Percentiles rank a stretch among this genome's conserved stretches.
Evolutionary conservation across 2,329 filamentous ascomycete species (phyloP).

Genomic region (Monosporascus sp.): DNA sequence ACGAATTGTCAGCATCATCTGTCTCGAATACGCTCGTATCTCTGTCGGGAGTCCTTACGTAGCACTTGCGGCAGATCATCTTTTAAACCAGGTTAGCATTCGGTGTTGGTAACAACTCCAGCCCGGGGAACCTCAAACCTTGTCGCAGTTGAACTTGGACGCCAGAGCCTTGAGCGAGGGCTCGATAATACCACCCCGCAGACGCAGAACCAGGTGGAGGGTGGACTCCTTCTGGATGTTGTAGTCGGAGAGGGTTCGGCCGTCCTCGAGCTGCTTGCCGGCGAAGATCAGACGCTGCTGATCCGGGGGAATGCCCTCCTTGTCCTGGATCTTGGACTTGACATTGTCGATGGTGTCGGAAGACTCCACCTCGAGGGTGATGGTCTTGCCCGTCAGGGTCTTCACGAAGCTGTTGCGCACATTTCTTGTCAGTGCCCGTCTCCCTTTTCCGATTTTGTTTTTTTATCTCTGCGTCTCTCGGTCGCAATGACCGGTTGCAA

Average conservation of each 20-base stretch:
- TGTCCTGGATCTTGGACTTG: too few species aligned
- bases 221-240: constrained; percentile 99
- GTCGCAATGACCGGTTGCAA: constrained; percentile 20
- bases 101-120: too few species aligned
- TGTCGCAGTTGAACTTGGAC: constrained; percentile 99
- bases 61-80: constrained; percentile 99
- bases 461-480: constrained; percentile 3
- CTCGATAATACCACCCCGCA: constrained; percentile 99
- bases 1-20: neutral
- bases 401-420: constrained; percentile 82
- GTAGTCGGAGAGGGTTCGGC: constrained; percentile 58
- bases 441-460: constrained; percentile 6
- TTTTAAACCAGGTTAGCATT: too few species aligned
- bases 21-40: neutral
- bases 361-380: constrained; percentile 51
- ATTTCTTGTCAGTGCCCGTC: constrained; percentile 17
- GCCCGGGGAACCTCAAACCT: constrained; percentile 38
- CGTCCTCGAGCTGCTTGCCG: too few species aligned
- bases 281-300: too few species aligned
- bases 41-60: constrained; percentile 58
- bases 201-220: constrained; percentile 96
- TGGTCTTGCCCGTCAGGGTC: constrained; percentile 99
- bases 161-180: constrained; percentile 97
- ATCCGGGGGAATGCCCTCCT: too few species aligned
- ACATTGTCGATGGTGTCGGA: too few species aligned